A percentile compares a stretch with the other conserved stretches of the same genome.
Conservation (phyloP, 2,329 filamentous ascomycete genomes). For the Cladophialophora psammophila region DNA sequence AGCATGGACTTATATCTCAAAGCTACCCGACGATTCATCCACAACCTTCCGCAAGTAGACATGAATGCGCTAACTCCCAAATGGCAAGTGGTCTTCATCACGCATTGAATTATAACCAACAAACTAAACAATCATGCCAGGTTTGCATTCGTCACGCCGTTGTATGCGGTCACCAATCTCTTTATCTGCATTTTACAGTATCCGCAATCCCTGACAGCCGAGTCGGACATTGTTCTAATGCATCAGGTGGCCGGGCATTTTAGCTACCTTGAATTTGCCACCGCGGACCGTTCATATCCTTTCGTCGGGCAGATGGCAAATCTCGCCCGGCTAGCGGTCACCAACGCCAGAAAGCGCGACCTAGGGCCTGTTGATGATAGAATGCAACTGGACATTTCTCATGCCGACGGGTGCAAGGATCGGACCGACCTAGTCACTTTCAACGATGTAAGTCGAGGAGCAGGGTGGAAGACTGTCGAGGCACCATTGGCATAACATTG, state of each 20-base stretch:
- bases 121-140: neutral
- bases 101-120: neutral
- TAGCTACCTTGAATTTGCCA: constrained; percentile 1
- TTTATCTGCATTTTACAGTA: neutral
- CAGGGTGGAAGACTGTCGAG: too few species aligned
- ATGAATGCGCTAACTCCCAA: neutral
- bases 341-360: too few species aligned
- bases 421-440: too few species aligned
- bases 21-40: neutral
- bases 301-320: too few species aligned
- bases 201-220: neutral
- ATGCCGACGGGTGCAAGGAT: too few species aligned
- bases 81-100: neutral
- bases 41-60: neutral
- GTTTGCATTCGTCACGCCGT: neutral
- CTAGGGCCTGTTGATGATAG: too few species aligned
- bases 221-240: neutral
- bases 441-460: too few species aligned
- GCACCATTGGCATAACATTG: too few species aligned
- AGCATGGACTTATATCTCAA: neutral
- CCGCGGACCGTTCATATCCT: too few species aligned
- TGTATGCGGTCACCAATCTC: neutral
- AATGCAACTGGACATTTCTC: too few species aligned
- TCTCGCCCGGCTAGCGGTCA: too few species aligned
- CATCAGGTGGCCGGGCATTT: neutral